Percentiles rank a stretch among this genome's conserved stretches.
These are phyloP conservation scores for Colletotrichum eleusines DNA, from an alignment of 2,329 filamentous ascomycete species.

Conservation along the genomic window DNA sequence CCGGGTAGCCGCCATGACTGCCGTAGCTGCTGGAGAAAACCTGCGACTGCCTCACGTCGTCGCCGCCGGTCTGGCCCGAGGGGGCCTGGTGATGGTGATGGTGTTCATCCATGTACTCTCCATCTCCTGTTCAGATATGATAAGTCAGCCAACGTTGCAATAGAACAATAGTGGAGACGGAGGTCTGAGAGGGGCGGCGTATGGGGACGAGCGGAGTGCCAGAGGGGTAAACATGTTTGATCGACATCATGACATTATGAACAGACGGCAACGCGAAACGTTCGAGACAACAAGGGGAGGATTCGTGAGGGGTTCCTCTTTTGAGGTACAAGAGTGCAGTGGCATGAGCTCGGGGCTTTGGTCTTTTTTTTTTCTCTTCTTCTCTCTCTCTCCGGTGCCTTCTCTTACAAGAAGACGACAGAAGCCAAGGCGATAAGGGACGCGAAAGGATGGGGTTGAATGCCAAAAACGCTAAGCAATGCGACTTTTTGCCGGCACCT, in stretches of 20 bases:
- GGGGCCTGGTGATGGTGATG: constrained; percentile 75
- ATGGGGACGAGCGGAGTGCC: constrained; percentile 32
- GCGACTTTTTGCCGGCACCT: constrained; percentile 43
- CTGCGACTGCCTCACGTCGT: constrained; percentile 79
- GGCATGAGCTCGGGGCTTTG: constrained; percentile 17
- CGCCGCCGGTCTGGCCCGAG: constrained; percentile 61
- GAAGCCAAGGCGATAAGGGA: constrained; percentile 40
- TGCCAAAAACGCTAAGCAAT: constrained; percentile 42
- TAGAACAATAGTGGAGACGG: constrained; percentile 31
- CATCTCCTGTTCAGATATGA: constrained; percentile 62
- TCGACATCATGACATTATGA: constrained; percentile 35
- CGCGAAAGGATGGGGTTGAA: constrained; percentile 39
- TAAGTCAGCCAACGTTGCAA: constrained; percentile 44
- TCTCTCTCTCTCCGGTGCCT: background rate
- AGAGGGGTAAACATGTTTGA: constrained; percentile 41
- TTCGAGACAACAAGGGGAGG: constrained; percentile 32
- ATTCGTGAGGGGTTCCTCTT: constrained; percentile 6
- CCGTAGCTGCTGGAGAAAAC: constrained; percentile 75
- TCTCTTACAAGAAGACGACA: constrained; percentile 10
- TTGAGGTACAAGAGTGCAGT: constrained; percentile 33
- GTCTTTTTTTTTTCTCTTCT: background rate
- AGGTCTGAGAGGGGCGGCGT: constrained; percentile 25
- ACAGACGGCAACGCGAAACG: constrained; percentile 37
- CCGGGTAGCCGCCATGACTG: constrained; percentile 71
- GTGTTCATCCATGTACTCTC: constrained; percentile 72